Evolutionary conservation across 106 monocot genomes (phyloP), one percentile per base, ranked within the genome.

Genomic region (Platanthera guangdongensis): DNA sequence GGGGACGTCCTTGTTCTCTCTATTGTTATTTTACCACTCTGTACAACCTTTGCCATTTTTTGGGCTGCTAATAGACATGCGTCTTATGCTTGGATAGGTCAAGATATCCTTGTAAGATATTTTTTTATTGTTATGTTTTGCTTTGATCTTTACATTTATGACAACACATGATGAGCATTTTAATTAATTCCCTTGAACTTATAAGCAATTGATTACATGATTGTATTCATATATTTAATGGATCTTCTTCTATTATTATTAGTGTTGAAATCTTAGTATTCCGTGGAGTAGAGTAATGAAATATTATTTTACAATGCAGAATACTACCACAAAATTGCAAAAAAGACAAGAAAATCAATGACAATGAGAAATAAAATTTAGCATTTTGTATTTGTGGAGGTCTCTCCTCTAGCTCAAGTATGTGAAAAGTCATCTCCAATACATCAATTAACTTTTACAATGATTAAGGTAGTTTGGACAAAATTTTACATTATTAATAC

Each of bases 11-110:
- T 83, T 65, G 59, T 84, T n/a, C 68, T 99, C 5, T 94, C 99
- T 76, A 12, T 87, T 77, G 82, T 81, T 59, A 70, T 88, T 65
- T 74, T 99, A 39, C 89, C 88, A 50, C 79, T 94, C 18, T 99
- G 89, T 77, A 82, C 82, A 9, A 83, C 86, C 18, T 99, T 99
- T 84, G 94, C 99, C 14, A 80, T 99, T 80, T 47, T 88, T 46
- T 99, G 99, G 99, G 99, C 99, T 83, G 86, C 86, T 50, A 88
- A 87, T 82, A 92, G 84, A 50, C 86, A 87, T 76, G 80, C 86
- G 30, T 87, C 92, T 48, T 88, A 82, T 88, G 88, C 99, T 51
- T 99, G 99, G 99, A 94, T 99, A 72, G 91, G 99, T 78, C 99
- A 94, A 90, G 99, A 99, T 88, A 83, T 92, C 76, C 89, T 99